Evolutionary conservation across 1,284 basidiomycete species (phyloP), one percentile per base, ranked within the genome.

Genomic region (Microbotryomycetes sp.): DNA sequence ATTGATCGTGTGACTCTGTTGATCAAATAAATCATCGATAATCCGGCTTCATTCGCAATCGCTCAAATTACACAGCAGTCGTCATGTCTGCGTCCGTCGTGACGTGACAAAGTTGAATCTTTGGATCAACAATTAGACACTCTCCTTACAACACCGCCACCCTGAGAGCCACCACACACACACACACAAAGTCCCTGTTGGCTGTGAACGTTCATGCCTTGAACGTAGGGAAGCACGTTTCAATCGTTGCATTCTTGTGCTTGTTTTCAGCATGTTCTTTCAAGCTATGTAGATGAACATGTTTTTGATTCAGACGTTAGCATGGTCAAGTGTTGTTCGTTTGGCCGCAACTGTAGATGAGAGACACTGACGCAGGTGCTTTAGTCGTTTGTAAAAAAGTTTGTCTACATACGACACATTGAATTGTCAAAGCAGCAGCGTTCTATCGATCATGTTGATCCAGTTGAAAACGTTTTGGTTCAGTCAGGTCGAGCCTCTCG

Each of bases 341-440:
- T n/a, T n/a, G n/a, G n/a, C n/a, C n/a, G n/a, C n/a, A n/a, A n/a
- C n/a, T n/a, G n/a, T n/a, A n/a, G n/a, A n/a, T n/a, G n/a, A n/a
- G n/a, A n/a, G 14, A 30, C 6, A 73, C 75, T 68, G 58, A 77
- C 76, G 77, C 70, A 47, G 76, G 75, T 62, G 76, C 65, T 58
- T 79, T 76, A 31, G 79, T 74, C 1, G 79, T 80, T 45, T 74
- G 67, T 65, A 80, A 76, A 76, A 81, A 80, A 15, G 77, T 77
- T 61, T 77, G 76, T 65, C 75, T 76, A 70, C 80, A 81, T 46
- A 75, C 73, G 36, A 72, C 71, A 68, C 80, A 81, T 70, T 78
- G 74, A 66, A 80, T 77, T 53, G 71, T 75, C 62, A 75, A 75
- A 25, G 80, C 77, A 6, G 78, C 77, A 73, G 50, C 58, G 45